Base-by-base conservation (phyloP, 805 yeast genomes). In the Isabelozyma gotoi region DNA sequence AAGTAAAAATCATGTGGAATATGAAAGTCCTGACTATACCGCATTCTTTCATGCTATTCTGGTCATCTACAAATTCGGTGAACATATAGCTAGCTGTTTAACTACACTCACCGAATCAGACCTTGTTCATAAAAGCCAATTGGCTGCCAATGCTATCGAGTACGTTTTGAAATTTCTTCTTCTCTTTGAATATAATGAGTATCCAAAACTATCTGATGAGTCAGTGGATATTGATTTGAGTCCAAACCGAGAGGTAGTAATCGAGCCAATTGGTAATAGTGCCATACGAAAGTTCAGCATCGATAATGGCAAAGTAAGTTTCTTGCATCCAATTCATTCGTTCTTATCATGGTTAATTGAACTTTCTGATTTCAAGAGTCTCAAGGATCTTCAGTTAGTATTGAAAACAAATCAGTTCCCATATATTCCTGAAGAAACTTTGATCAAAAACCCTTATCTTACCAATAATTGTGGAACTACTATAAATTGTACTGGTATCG, bases 11-110 rank as follows among this genome's bases (percentile, higher is more conserved):
- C 99, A 92, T 61, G 90, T 92, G 7, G 97, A 91, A 58, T 94
- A 86, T 59, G 99, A 92, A 58, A 83, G 82, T 36, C 88, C 87
- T 24, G 92, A 88, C 40, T 94, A 91, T 73, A 77, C 84, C 1
- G 77, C 81, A 2, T 84, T 76, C 54, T 85, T 85, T 59, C 85
- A 84, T 48, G 80, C 85, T 1, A 63, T 83, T 45, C 83, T 87
- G 42, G 86, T 82, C 3, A 74, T 88, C 0, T 75, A 84, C 7
- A 84, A 85, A 46, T 76, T 81, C 50, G 75, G 78, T 0, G 85
- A 81, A 45, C 68, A 68, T 45, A 65, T 81, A 10, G 76, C 83
- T 0, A 77, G 72, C 45, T 62, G 79, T 4, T 60, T 80, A 7
- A 56, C 59, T 7, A 56, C 50, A 29, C 43, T 66, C 18, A 52